phyloP scores from a whole-genome alignment of 371 early-diverging fungal genomes.

The Gilbertella persicaria region DNA sequence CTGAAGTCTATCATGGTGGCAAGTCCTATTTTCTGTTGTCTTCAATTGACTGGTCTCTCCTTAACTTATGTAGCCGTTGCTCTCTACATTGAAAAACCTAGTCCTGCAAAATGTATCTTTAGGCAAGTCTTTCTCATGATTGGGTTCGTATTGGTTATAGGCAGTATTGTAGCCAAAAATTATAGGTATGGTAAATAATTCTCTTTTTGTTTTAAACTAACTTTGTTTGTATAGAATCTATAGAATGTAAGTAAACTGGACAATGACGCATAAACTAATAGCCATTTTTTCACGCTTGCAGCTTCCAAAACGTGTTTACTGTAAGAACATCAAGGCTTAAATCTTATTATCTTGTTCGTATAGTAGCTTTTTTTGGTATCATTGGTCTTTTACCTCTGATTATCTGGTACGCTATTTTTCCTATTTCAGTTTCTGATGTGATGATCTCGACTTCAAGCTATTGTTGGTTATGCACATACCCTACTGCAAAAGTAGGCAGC shows the following conservation, averaged over 20 bases:
- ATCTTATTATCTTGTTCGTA: conserved; percentile 33
- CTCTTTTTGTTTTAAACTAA: not conserved
- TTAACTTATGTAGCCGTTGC: conserved; percentile 22
- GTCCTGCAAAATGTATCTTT: conserved; percentile 27
- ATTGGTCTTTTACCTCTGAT: conserved; percentile 28
- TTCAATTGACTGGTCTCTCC: conserved; percentile 36
- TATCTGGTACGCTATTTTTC: conserved; percentile 32
- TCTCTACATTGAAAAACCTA: conserved; percentile 27
- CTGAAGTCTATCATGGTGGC: conserved; percentile 37
- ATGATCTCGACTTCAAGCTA: conserved; percentile 16
- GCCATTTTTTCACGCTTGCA: not conserved
- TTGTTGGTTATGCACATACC: conserved; percentile 40
- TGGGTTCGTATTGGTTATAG: conserved; percentile 36
- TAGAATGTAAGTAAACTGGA: conserved; percentile 35
- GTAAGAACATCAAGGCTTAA: conserved; percentile 36
- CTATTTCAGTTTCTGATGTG: conserved; percentile 10
- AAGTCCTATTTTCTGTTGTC: conserved; percentile 43
- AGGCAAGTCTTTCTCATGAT: conserved; percentile 23
- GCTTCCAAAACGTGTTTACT: conserved; percentile 49
- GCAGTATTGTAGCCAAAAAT: conserved; percentile 48
- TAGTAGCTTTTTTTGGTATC: conserved; percentile 23
- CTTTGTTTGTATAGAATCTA: conserved; percentile 33
- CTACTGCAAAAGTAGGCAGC: conserved; percentile 13
- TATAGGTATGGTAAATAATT: conserved; percentile 26
- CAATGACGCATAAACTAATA: not conserved